Evolutionary conservation across 2,329 filamentous ascomycete species (phyloP).

Genomic region (Talaromyces piceae): DNA sequence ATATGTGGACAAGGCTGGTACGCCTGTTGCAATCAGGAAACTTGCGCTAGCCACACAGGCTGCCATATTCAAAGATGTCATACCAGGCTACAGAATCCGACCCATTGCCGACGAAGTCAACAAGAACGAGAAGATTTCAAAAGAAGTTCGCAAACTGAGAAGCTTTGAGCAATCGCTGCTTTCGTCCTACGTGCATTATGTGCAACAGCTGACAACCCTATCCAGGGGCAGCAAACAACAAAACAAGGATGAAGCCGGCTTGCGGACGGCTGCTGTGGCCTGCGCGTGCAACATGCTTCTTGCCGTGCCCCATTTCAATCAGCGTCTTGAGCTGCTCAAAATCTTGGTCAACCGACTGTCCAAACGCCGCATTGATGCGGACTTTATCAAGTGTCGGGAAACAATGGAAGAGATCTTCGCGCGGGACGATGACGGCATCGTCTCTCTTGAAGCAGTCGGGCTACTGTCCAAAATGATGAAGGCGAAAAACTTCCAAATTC

Average conservation of each 20-base stretch:
- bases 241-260: conserved; percentile 27
- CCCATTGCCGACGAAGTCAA: conserved; percentile 65
- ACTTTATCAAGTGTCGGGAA: conserved; percentile 69
- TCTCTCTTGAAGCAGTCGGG: conserved; percentile 77
- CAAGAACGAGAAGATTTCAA: conserved; percentile 73
- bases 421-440: conserved; percentile 82
- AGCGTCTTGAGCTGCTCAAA: conserved; percentile 76
- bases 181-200: conserved; percentile 73
- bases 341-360: conserved; percentile 81
- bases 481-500: conserved; percentile 68
- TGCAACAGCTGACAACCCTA: conserved; percentile 64
- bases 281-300: conserved; percentile 77
- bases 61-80: conserved; percentile 89
- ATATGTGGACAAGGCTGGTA: conserved; percentile 54
- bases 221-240: conserved; percentile 49
- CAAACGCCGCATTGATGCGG: conserved; percentile 60
- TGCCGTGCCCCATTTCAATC: conserved; percentile 94
- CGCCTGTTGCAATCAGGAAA: conserved; percentile 67
- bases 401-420: conserved; percentile 75
- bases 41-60: conserved; percentile 79
- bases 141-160: conserved; percentile 76
- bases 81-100: conserved; percentile 91
- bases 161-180: conserved; percentile 84
- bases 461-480: conserved; percentile 94
- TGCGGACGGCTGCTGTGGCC: conserved; percentile 70